Base-by-base conservation (phyloP, 83 land plant species). In the Diphasiastrum complanatum region DNA sequence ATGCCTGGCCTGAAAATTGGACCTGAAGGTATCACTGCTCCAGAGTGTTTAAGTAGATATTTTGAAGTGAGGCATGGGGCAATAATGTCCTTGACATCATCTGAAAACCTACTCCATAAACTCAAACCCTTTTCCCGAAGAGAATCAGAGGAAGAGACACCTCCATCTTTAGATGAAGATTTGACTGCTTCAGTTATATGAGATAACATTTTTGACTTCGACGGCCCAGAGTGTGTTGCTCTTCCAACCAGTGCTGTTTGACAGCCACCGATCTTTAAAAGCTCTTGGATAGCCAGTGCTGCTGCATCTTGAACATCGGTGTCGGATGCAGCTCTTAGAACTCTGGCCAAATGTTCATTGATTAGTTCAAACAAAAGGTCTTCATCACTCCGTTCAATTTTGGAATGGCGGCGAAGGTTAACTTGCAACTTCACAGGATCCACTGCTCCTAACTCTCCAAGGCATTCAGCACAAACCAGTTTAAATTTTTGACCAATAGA, bases 1-100 rank as follows among this genome's bases (percentile, higher is more conserved):
- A 95, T 84, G 10, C 80, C 76, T 36, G 89, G 83, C 0, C 72
- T 75, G 47, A 82, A 89, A 47, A 95, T 82, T 41, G 97, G 71
- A 5, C 84, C 93, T 25, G 70, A 35, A 41, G 78, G 69, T 36
- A 74, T 63, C 34, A 76, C 64, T 64, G 83, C 83, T 14, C 75
- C 56, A 30, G 78, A 75, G 62, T 65, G 75, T 47, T 86, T 90
- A 35, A 95, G 89, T 32, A 84, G 80, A 51, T 86, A 95, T 73
- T 86, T 81, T 50, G 99, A 95, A n/a, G 99, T 95, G 59, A 95
- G 73, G 61, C 99, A 95, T 33, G 99, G 99, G 28, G 91, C 91
- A 29, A 95, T 89, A 20, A 89, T 95, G 33, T 95, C 99, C 67
- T 86, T 95, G 25, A 95, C 76, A 75, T 89, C 88, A 61, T 78